phyloP scores from a whole-genome alignment of 805 yeast genomes.

The Maudiozyma serrabonitensis region DNA sequence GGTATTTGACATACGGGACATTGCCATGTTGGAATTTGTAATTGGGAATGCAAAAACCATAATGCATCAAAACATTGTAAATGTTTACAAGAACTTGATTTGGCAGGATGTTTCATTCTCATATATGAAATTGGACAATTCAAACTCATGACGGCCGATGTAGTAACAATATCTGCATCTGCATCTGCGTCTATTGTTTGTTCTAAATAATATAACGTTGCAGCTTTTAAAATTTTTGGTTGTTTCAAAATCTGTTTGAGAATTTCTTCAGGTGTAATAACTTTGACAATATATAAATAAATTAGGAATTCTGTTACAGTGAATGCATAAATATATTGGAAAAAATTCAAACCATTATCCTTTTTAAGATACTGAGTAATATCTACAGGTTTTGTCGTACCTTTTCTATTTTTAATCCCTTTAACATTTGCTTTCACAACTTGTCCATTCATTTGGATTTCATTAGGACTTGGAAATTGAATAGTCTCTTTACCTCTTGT shows the following conservation, averaged over 20 bases:
- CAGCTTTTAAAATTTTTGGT: slow-evolving; percentile 43
- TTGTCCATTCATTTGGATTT: slow-evolving; percentile 49
- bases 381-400: slow-evolving; percentile 78
- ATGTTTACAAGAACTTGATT: slow-evolving; percentile 66
- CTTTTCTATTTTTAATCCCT: slow-evolving; percentile 68
- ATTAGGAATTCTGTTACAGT: slow-evolving; percentile 42
- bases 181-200: slow-evolving; percentile 19
- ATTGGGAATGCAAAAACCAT: slow-evolving; percentile 64
- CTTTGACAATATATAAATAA: slow-evolving; percentile 51
- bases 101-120: slow-evolving; percentile 61
- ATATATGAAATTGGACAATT: slow-evolving; percentile 71
- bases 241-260: slow-evolving; percentile 32
- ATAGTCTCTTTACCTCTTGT: slow-evolving; percentile 48
- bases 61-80: slow-evolving; percentile 84
- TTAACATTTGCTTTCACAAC: slow-evolving; percentile 45
- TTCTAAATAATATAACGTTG: slow-evolving; percentile 35
- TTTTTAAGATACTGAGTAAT: slow-evolving; percentile 42
- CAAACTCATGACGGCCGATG: slow-evolving; percentile 55
- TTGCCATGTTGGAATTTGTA: slow-evolving; percentile 72
- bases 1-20: slow-evolving; percentile 72
- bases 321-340: slow-evolving; percentile 51
- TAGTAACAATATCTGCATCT: slow-evolving; percentile 63
- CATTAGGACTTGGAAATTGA: slow-evolving; percentile 63
- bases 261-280: slow-evolving; percentile 34
- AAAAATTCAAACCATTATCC: slow-evolving; percentile 30